Percentiles rank a stretch among this genome's conserved stretches.
These are phyloP conservation scores for Candida pini DNA, from an alignment of 805 yeast species.

Conservation along the genomic window DNA sequence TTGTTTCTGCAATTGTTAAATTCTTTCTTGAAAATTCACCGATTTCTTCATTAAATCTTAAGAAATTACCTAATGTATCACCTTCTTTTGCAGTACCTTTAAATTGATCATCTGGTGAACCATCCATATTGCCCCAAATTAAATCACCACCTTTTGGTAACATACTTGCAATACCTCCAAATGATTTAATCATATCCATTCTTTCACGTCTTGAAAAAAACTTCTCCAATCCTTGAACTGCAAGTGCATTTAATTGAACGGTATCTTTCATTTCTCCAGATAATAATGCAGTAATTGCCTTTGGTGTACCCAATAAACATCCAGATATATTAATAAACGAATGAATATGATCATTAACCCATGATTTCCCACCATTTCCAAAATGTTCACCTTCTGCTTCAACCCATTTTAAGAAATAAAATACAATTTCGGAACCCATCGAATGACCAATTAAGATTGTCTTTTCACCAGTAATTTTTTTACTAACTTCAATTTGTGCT, in stretches of 20 bases:
- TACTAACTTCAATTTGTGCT: constrained; percentile 59
- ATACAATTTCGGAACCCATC: constrained; percentile 91
- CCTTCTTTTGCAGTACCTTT: constrained; percentile 15
- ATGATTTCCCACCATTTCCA: constrained; percentile 86
- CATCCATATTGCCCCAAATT: constrained; percentile 74
- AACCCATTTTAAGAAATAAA: constrained; percentile 92
- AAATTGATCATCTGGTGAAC: constrained; percentile 65
- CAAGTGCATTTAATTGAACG: constrained; percentile 85
- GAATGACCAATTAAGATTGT: constrained; percentile 84
- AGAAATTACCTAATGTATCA: constrained; percentile 64
- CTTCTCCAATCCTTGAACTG: constrained; percentile 90
- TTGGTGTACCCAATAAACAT: constrained; percentile 89
- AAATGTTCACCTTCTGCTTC: constrained; percentile 76
- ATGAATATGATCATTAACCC: constrained; percentile 85
- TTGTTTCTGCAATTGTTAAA: constrained; percentile 60
- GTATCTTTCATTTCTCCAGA: constrained; percentile 99
- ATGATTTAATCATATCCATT: constrained; percentile 74
- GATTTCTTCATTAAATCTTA: constrained; percentile 49
- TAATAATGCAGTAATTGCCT: constrained; percentile 83
- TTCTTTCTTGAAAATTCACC: constrained; percentile 43
- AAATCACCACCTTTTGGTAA: constrained; percentile 90
- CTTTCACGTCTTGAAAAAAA: constrained; percentile 89
- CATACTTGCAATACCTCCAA: constrained; percentile 96
- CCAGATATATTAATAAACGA: constrained; percentile 87
- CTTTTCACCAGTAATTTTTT: constrained; percentile 52